Conservation (phyloP, 805 yeast species). For the Candida chauliodis region DNA sequence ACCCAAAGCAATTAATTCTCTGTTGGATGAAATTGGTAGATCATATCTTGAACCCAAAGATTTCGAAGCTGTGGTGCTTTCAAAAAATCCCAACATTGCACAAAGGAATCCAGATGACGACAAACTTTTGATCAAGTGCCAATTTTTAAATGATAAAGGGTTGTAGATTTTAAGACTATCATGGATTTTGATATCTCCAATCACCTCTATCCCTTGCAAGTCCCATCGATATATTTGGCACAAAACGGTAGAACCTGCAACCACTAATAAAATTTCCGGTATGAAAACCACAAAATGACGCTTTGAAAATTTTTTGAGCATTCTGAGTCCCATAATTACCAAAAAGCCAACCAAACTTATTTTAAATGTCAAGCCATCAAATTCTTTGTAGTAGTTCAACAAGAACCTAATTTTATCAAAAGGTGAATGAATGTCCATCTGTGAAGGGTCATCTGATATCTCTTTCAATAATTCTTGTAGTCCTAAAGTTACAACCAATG, state of each 20-base stretch:
- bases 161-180: constrained; percentile 46
- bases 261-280: constrained; percentile 85
- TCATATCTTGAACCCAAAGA: constrained; percentile 74
- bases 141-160: constrained; percentile 54
- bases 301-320: constrained; percentile 32
- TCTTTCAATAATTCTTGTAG: constrained; percentile 44
- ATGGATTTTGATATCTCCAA: constrained; percentile 60
- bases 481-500: constrained; percentile 71
- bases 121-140: constrained; percentile 52
- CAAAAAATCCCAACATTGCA: constrained; percentile 87
- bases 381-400: constrained; percentile 40
- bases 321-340: constrained; percentile 38
- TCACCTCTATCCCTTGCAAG: constrained; percentile 54
- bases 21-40: constrained; percentile 72
- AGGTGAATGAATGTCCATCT: constrained; percentile 53
- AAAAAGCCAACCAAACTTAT: constrained; percentile 58
- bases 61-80: constrained; percentile 89
- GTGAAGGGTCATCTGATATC: constrained; percentile 29
- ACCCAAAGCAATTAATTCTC: constrained; percentile 91
- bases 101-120: constrained; percentile 68
- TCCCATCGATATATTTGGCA: constrained; percentile 49
- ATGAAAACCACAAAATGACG: constrained; percentile 48
- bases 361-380: constrained; percentile 57
- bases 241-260: constrained; percentile 54
- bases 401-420: constrained; percentile 64